phyloP scores from a whole-genome alignment of 768 basidiomycete species.

The Sporobolomyces phaffii region DNA sequence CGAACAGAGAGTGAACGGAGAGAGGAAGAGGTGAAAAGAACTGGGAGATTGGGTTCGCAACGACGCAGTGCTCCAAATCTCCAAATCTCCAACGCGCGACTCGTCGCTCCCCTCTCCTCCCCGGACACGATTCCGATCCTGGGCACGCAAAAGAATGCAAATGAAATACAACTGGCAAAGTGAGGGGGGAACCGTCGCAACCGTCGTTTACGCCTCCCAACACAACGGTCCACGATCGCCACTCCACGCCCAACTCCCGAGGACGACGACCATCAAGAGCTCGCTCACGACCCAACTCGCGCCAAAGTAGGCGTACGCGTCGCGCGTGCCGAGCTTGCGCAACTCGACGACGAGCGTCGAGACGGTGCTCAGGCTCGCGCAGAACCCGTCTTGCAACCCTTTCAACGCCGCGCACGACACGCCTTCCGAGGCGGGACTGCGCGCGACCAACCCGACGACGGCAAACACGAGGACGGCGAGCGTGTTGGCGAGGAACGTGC shows the following conservation, averaged over 20 bases:
- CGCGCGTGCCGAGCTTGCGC: constrained; percentile 54
- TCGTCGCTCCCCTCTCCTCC: too few species aligned
- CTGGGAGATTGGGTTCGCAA: too few species aligned
- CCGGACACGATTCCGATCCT: too few species aligned
- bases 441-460: constrained; percentile 59
- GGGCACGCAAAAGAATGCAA: too few species aligned
- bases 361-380: constrained; percentile 88
- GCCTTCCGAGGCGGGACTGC: not conserved
- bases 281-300: constrained; percentile 68
- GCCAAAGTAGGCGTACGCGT: constrained; percentile 62
- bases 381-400: constrained; percentile 84
- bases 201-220: constrained; percentile 3
- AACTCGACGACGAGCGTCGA: constrained; percentile 86
- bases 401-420: constrained; percentile 63
- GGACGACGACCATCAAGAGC: constrained; percentile 61
- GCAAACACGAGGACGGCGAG: constrained; percentile 78
- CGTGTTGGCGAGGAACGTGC: constrained; percentile 70
- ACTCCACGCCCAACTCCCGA: constrained; percentile 54
- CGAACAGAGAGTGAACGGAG: not conserved
- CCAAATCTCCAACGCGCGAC: too few species aligned
- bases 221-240: constrained; percentile 10
- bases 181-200: not conserved
- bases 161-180: too few species aligned
- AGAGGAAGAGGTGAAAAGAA: not conserved
- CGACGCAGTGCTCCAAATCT: constrained; percentile 8